Conservation (phyloP, 2,329 filamentous ascomycete species). For the Metarhizium humberi region DNA sequence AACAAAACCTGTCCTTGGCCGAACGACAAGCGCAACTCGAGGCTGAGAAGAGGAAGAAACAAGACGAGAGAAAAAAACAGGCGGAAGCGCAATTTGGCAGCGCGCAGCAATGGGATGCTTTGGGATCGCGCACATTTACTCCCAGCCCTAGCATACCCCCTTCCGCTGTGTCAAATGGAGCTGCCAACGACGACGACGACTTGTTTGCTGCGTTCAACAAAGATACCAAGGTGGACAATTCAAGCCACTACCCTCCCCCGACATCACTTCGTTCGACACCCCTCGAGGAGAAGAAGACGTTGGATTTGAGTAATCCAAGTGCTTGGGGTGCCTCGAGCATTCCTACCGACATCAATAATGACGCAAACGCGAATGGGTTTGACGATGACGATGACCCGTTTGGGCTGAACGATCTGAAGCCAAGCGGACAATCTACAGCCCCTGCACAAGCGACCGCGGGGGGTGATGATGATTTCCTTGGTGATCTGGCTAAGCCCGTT, state of each 20-base stretch:
- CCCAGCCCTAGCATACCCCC: conserved; percentile 19
- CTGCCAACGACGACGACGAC: conserved; percentile 37
- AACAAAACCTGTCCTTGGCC: conserved; percentile 65
- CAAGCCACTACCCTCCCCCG: conserved; percentile 53
- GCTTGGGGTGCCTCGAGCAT: conserved; percentile 35
- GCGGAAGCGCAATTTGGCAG: conserved; percentile 72
- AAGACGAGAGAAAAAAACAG: conserved; percentile 61
- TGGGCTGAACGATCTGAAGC: conserved; percentile 59
- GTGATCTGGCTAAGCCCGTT: conserved; percentile 54
- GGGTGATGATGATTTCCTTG: conserved; percentile 59
- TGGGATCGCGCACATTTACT: conserved; percentile 48
- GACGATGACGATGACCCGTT: conserved; percentile 84
- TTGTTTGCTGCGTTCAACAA: conserved; percentile 59
- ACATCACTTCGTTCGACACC: conserved; percentile 36
- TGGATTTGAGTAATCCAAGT: conserved; percentile 44
- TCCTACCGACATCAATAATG: conserved; percentile 8
- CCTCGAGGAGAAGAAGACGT: conserved; percentile 25
- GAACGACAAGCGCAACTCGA: conserved; percentile 65
- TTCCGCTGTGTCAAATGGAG: conserved; percentile 8
- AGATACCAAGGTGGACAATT: conserved; percentile 56
- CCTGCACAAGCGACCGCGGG: conserved; percentile 18
- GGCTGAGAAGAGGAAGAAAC: conserved; percentile 59
- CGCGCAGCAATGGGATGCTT: conserved; percentile 64
- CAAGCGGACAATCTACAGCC: conserved; percentile 15
- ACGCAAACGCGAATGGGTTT: conserved; percentile 24